Evolutionary conservation across 164 flowering plant species (phyloP), one percentile per base, ranked within the genome.

Genomic region (Brasenia schreberi): DNA sequence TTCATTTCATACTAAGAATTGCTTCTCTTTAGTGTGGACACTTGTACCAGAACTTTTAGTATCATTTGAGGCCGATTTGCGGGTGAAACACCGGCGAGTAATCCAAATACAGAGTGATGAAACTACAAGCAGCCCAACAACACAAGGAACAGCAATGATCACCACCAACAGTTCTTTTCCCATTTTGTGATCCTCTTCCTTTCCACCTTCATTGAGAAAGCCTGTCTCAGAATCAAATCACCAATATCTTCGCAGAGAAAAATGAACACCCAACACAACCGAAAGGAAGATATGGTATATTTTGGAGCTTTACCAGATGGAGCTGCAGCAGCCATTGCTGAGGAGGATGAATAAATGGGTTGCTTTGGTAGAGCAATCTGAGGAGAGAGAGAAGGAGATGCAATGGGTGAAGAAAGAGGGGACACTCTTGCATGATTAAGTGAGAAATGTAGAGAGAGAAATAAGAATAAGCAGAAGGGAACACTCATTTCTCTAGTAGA

Each of bases 301-400:
- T 63, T 14, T 42, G n/a, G 9, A 60, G 23, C 39, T 58, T 27
- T 76, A 81, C 90, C 88, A 66, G 87, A 82, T 68, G 90, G 80
- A 63, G 74, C 10, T 9, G 16, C 71, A 5, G 79, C 78, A 10
- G 79, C 62, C 77, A 79, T 70, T 68, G 82, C 64, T 61, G 77
- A 19, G 66, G 72, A 66, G 62, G 61, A 5, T 52, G 81, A 73
- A 67, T 80, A 68, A 67, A 65, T 67, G 61, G 82, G 71, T 43
- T 66, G 61, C 11, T n/a, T 45, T 59, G 56, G 56, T 14, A 1
- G 19, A 23, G 63, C n/a, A 18, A 10, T 61, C 33, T 64, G 59
- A 39, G 76, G 74, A 43, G 73, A 49, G 9, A 52, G 63, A 68
- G 65, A 19, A 27, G 84, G 80, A 7, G 67, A 16, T 49, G 71